Evolutionary conservation across 306 rosid genomes (phyloP).

Genomic region (Rosa multiflora): DNA sequence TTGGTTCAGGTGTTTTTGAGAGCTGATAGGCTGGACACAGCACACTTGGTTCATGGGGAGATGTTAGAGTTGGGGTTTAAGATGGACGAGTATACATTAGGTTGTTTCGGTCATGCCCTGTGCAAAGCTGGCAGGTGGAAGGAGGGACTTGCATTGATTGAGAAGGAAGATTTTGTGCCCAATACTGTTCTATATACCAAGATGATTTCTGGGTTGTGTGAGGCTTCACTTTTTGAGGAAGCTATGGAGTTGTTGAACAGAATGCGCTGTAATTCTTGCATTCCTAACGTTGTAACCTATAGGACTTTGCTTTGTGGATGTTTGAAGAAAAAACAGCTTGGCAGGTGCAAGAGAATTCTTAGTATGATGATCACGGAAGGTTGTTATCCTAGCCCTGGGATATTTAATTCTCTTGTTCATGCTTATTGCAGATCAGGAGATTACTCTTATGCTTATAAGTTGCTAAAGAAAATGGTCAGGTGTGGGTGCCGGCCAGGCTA

Average conservation of each 20-base stretch:
- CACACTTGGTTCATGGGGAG: conserved; percentile 70
- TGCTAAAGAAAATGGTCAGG: conserved; percentile 63
- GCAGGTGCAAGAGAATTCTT: conserved; percentile 83
- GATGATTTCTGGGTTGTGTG: conserved; percentile 81
- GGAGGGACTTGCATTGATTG: conserved; percentile 61
- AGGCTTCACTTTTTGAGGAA: conserved; percentile 78
- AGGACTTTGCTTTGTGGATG: conserved; percentile 72
- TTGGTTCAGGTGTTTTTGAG: conserved; percentile 70
- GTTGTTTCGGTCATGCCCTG: conserved; percentile 58
- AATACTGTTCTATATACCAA: conserved; percentile 60
- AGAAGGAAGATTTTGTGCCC: conserved; percentile 56
- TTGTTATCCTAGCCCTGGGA: conserved; percentile 69
- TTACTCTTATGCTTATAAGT: conserved; percentile 68
- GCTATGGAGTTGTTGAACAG: conserved; percentile 64
- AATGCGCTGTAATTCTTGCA: conserved; percentile 72
- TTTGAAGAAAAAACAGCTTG: conserved; percentile 64
- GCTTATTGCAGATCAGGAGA: conserved; percentile 66
- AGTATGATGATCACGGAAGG: conserved; percentile 83
- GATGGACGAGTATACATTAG: conserved; percentile 63
- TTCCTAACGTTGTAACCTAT: conserved; percentile 71
- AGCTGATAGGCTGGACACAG: conserved; percentile 64
- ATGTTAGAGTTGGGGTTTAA: conserved; percentile 58
- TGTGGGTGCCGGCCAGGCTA: conserved; percentile 73
- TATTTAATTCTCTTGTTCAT: conserved; percentile 76
- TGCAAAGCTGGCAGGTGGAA: conserved; percentile 64